Evolutionary conservation across 2,329 filamentous ascomycete genomes (phyloP), one percentile per base, ranked within the genome.

Genomic region (Ceratocystis destructans): DNA sequence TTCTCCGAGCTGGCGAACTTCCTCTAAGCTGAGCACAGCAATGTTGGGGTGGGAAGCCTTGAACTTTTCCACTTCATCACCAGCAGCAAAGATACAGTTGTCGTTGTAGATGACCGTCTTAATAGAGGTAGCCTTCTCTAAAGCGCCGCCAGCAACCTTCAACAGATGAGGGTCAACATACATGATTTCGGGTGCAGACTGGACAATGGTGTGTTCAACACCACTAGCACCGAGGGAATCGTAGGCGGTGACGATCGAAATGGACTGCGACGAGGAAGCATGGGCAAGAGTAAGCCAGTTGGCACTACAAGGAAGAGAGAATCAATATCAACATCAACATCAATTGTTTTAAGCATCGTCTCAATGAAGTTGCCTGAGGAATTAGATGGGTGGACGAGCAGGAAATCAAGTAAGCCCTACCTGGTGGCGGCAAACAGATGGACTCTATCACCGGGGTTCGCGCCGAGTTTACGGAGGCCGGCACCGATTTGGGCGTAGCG

Each of bases 211-310:
- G 79, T 96, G 91, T 77, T 87, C 85, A 69, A 96, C 83, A 61
- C 91, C 92, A 69, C 87, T 85, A 72, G 90, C 83, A 65, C 92
- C 92, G 57, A 96, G 86, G 37, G 91, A 96, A 75, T 96, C 92
- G 76, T 96, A 96, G 63, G 92, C 91, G 59, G 93, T 97, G 63
- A 96, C 93, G 70, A 96, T 92, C 68, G 89, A 85, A 74, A 96
- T 85, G 57, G 89, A 92, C 76, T 97, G 93, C 17, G 91, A 92
- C 22, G 86, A 78, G 83, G 87, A 79, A 57, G 77, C 82, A 74
- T 95, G 90, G 61, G 92, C 88, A 72, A 89, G 84, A 65, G 87
- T 84, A 70, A 96, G 82, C 93, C 93, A 97, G 77, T 90, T 83
- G 64, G 85, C 82, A 75, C 88, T 90, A 68, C 8, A 59, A 59